These are phyloP conservation scores for Lachnellula subtilissima DNA, from an alignment of 2,329 filamentous ascomycete species.

Conservation along the genomic window DNA sequence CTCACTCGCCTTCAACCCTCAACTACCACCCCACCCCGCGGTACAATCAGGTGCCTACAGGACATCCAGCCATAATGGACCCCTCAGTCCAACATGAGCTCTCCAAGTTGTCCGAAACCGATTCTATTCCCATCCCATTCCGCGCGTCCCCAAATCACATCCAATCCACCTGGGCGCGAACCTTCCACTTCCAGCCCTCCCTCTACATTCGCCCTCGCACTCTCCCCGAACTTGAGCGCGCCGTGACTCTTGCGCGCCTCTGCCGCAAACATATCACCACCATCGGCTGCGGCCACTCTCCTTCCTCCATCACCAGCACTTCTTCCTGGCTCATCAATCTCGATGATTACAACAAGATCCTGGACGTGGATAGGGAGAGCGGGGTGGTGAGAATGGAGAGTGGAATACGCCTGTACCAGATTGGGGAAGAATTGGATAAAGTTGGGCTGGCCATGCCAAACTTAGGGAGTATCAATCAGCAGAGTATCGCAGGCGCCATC, in stretches of 20 bases:
- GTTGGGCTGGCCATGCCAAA: slow-evolving; percentile 83
- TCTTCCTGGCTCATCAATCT: slow-evolving; percentile 94
- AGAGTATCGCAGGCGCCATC: slow-evolving; percentile 89
- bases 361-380: slow-evolving; percentile 62
- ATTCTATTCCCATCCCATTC: slow-evolving; percentile 59
- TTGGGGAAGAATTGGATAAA: slow-evolving; percentile 69
- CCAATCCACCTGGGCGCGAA: slow-evolving; percentile 92
- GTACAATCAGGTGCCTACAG: too few species aligned
- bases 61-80: slow-evolving; percentile 31
- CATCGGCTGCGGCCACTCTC: slow-evolving; percentile 89
- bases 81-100: slow-evolving; percentile 49
- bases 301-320: slow-evolving; percentile 86
- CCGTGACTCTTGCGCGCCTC: slow-evolving; percentile 72
- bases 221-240: slow-evolving; percentile 75
- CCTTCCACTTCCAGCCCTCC: slow-evolving; percentile 83
- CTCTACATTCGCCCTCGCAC: slow-evolving; percentile 83
- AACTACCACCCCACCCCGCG: too few species aligned
- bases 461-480: slow-evolving; percentile 89
- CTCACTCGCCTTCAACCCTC: too few species aligned
- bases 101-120: slow-evolving; percentile 51
- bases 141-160: slow-evolving; percentile 66
- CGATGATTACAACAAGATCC: slow-evolving; percentile 70
- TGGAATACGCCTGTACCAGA: slow-evolving; percentile 75
- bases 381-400: slow-evolving; percentile 73
- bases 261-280: slow-evolving; percentile 79